Conservation (phyloP, 495 filamentous ascomycete species). For the Amniculicola lignicola region DNA sequence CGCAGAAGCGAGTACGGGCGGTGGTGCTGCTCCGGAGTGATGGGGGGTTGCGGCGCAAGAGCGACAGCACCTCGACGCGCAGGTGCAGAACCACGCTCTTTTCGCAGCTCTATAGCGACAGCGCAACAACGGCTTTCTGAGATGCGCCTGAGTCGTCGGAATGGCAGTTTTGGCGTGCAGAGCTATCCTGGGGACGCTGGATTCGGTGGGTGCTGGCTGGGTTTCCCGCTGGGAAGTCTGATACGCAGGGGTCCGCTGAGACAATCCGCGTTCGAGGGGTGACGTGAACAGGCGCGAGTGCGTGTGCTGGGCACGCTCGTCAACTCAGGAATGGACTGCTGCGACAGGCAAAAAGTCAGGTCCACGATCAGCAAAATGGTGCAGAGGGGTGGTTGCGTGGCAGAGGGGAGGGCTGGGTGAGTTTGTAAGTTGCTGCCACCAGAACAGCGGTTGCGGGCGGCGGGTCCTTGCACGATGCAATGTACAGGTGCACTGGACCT, state of each 20-base stretch:
- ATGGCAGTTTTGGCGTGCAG: neutral
- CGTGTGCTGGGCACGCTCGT: no score
- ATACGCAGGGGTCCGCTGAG: slow-evolving; percentile 30
- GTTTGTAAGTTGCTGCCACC: no score
- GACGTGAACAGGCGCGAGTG: no score
- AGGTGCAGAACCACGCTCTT: no score
- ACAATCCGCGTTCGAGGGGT: slow-evolving; percentile 26
- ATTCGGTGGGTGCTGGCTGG: slow-evolving; percentile 1
- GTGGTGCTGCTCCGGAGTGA: neutral
- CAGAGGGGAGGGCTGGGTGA: no score
- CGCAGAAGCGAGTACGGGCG: slow-evolving; percentile 6
- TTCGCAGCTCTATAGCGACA: neutral
- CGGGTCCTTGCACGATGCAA: no score
- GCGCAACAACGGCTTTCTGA: neutral
- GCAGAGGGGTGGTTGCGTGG: no score
- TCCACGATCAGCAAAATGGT: no score
- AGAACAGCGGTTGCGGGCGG: no score
- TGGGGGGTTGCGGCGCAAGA: neutral
- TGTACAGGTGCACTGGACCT: slow-evolving; percentile 9
- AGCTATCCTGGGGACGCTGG: neutral
- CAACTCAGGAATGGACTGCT: no score
- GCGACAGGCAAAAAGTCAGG: no score
- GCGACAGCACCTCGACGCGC: no score
- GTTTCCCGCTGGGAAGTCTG: slow-evolving; percentile 2
- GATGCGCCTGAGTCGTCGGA: neutral